A percentile compares a stretch with the other conserved stretches of the same genome.
Evolutionary conservation across 2,329 filamentous ascomycete species (phyloP).

Genomic region (Delphinella strobiligena): DNA sequence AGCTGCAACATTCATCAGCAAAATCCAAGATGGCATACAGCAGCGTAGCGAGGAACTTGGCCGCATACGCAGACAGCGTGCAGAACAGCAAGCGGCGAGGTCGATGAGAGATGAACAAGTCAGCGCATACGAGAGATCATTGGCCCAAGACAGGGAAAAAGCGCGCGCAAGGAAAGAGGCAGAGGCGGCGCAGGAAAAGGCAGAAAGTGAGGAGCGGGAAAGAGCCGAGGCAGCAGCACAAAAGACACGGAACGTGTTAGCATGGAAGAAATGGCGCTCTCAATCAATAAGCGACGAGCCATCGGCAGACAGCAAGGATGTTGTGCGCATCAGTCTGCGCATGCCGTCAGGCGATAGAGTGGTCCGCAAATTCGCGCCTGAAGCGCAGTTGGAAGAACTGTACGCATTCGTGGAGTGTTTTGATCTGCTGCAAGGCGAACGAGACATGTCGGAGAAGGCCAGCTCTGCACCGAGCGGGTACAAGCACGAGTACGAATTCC

Average conservation of each 20-base stretch:
- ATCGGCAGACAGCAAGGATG: conserved; percentile 47
- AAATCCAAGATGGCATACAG: conserved; percentile 60
- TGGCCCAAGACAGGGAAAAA: conserved; percentile 79
- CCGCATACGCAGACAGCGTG: conserved; percentile 60
- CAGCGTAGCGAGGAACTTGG: conserved; percentile 67
- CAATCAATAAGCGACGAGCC: conserved; percentile 59
- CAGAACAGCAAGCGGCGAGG: conserved; percentile 70
- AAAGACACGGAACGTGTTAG: conserved; percentile 41
- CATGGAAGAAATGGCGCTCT: conserved; percentile 75
- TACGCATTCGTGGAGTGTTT: conserved; percentile 96
- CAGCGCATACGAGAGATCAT: conserved; percentile 80
- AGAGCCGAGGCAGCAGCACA: conserved; percentile 50
- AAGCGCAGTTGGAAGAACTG: conserved; percentile 70
- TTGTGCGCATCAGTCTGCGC: conserved; percentile 57
- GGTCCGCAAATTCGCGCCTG: conserved; percentile 58
- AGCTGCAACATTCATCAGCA: conserved; percentile 58
- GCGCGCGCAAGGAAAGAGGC: conserved; percentile 66
- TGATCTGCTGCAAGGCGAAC: conserved; percentile 43
- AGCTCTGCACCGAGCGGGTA: conserved; percentile 52
- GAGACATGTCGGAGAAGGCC: conserved; percentile 23
- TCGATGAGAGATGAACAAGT: conserved; percentile 81
- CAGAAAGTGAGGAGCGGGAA: conserved; percentile 55
- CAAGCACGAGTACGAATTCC: conserved; percentile 73
- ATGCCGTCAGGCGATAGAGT: conserved; percentile 59
- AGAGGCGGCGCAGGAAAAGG: conserved; percentile 49